Evolutionary conservation across 2,329 filamentous ascomycete species (phyloP), one percentile per base, ranked within the genome.

Genomic region (Colletotrichum ledebouriae): DNA sequence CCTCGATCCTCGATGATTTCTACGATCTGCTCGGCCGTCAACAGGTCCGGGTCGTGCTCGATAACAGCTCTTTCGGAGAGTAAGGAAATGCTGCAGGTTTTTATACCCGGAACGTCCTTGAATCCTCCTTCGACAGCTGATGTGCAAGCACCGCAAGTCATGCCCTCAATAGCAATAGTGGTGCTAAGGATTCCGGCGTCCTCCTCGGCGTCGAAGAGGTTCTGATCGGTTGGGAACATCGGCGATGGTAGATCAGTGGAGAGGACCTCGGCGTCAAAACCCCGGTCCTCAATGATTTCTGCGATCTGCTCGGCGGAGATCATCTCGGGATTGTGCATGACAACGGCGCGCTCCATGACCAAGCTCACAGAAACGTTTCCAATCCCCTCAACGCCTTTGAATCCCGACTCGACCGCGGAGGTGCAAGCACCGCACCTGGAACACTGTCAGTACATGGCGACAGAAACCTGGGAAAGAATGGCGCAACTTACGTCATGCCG

Each of bases 261-360:
- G n/a, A 97, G 82, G n/a, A 97, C 87, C 72, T 94, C 89, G 44
- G 94, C 94, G 75, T 97, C 95, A 77, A 98, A 98, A 1, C 94
- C 94, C 69, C 93, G 88, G 78, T 97, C 94, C 75, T 98, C 94
- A 72, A 98, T 96, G 41, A 92, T 94, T 72, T 97, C 93, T 76
- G 88, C 89, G 68, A 98, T 87, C 73, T 90, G 83, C 42, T 94
- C 92, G 68, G 94, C 87, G 13, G 93, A 82, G 60, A 98, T 87
- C 59, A 87, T 86, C 63, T 86, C 82, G 1, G 93, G 89, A 79
- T 98, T 92, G 80, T 99, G 96, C 80, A 94, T 91, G 41, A 98
- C 85, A 47, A 98, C 94, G n/a, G 95, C 96, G 69, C 95, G 90
- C 79, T 97, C 94, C 89, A 98, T 97, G 63, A 98, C 92, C 74